Conservation (phyloP, 2,329 filamentous ascomycete species). For the Sporothrix inflata region DNA sequence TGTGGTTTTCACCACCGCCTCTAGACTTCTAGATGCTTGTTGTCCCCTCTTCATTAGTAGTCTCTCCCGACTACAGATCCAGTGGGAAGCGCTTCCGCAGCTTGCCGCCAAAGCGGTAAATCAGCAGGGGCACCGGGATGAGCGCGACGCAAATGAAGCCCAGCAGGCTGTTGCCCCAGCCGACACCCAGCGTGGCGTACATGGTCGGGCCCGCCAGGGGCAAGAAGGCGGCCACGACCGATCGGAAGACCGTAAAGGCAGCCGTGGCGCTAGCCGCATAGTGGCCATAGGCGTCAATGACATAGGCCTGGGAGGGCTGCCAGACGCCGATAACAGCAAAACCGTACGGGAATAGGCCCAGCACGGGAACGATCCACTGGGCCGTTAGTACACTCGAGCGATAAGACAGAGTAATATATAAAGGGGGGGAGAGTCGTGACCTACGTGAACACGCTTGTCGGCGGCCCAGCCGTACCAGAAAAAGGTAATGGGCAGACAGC, state of each 20-base stretch:
- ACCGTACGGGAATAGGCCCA: slow-evolving; percentile 40
- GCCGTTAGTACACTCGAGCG: background rate
- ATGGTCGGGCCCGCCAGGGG: slow-evolving; percentile 60
- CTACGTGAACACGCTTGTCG: slow-evolving; percentile 35
- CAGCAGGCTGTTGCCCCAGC: slow-evolving; percentile 44
- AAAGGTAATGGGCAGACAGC: slow-evolving; percentile 43
- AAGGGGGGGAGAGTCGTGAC: background rate
- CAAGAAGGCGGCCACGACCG: slow-evolving; percentile 58
- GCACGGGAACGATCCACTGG: slow-evolving; percentile 30
- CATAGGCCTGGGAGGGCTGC: slow-evolving; percentile 50
- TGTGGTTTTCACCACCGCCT: no score
- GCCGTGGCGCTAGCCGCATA: slow-evolving; percentile 64
- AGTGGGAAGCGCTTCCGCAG: slow-evolving; percentile 32
- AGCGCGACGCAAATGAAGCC: slow-evolving; percentile 54
- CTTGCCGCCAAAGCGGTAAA: slow-evolving; percentile 54
- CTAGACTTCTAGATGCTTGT: background rate
- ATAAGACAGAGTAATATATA: background rate
- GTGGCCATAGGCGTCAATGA: slow-evolving; percentile 62
- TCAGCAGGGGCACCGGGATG: slow-evolving; percentile 56
- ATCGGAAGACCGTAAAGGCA: slow-evolving; percentile 61
- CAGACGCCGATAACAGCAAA: slow-evolving; percentile 42
- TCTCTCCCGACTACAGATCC: slow-evolving; percentile 15
- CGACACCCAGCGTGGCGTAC: slow-evolving; percentile 60
- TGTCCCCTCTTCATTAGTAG: background rate
- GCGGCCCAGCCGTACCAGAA: slow-evolving; percentile 48